These are phyloP conservation scores for Stephanodiscus triporus DNA, from an alignment of 108 stramenopile genomes.

Conservation along the genomic window DNA sequence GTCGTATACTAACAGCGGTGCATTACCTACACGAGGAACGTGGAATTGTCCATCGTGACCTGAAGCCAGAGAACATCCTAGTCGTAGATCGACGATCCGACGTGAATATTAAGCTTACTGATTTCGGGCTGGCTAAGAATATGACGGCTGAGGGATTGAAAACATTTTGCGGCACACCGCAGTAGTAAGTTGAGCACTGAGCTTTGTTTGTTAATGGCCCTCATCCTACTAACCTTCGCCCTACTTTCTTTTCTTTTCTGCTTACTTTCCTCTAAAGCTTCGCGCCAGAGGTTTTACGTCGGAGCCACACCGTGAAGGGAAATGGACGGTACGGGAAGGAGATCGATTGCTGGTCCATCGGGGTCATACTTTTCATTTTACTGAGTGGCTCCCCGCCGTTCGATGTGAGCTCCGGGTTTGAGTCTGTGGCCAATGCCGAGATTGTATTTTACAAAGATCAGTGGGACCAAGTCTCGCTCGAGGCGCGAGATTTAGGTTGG, in stretches of 20 bases:
- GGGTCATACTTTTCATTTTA: slow-evolving; percentile 87
- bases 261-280: neutral
- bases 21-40: slow-evolving; percentile 79
- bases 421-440: slow-evolving; percentile 51
- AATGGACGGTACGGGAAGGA: slow-evolving; percentile 84
- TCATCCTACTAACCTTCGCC: neutral
- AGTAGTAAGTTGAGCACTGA: slow-evolving; percentile 45
- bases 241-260: neutral
- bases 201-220: neutral
- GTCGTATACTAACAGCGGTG: slow-evolving; percentile 75
- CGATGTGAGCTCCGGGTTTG: slow-evolving; percentile 55
- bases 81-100: slow-evolving; percentile 58
- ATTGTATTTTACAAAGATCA: slow-evolving; percentile 58
- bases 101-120: slow-evolving; percentile 77
- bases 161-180: slow-evolving; percentile 94
- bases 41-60: slow-evolving; percentile 84
- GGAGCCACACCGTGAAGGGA: slow-evolving; percentile 74
- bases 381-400: slow-evolving; percentile 82
- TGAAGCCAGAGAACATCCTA: slow-evolving; percentile 95
- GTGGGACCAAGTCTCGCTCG: slow-evolving; percentile 56
- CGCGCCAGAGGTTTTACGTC: slow-evolving; percentile 88
- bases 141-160: slow-evolving; percentile 75
- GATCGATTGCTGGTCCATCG: slow-evolving; percentile 87
- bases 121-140: slow-evolving; percentile 93
- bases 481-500: slow-evolving; percentile 81